Base-by-base conservation (phyloP, 768 basidiomycete species). In the Trametes cingulata region DNA sequence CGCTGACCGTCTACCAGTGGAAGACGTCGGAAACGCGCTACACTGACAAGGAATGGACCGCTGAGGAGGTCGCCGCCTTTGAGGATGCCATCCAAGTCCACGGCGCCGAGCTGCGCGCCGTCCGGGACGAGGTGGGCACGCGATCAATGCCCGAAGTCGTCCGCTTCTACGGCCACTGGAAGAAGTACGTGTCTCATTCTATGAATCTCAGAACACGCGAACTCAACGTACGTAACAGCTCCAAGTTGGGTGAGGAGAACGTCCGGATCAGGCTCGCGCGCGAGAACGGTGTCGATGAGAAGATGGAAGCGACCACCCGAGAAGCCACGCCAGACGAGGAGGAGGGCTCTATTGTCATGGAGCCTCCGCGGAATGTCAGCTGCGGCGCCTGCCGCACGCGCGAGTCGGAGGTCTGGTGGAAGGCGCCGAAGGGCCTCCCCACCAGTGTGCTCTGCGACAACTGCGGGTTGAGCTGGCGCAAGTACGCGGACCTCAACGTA, bases 391-490 rank as follows among this genome's bases (percentile, higher is more conserved):
- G 94, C 72, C 80, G 89, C 49, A 91, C 90, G 7, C 85, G 87
- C 56, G 90, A 93, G 60, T 90, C 90, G 6, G 79, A 79, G 37
- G 76, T 74, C 2, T 97, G 94, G 94, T 97, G 93, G 93, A 91
- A 90, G 71, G 93, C 93, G 14, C 95, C 94, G 2, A 91, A 91
- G 69, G 90, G 89, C 20, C 80, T 95, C n/a, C 73, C 80, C 0
- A 88, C 88, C 1, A 81, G 80, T 59, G 82, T 93, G 39, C 84
- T 96, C 53, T 97, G 94, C 70, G 91, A 95, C 46, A 79, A 73
- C 27, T 97, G 94, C 68, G 94, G 94, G 13, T 82, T 85, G 45
- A 90, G 89, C 64, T 97, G 93, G 89, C 80, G 94, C 66, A 97
- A 95, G 74, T 97, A 97, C 71, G 94, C 92, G 0, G 93, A 95